Evolutionary conservation across 805 yeast species (phyloP), one percentile per base, ranked within the genome.

Genomic region (Debaryomyces prosopidis): DNA sequence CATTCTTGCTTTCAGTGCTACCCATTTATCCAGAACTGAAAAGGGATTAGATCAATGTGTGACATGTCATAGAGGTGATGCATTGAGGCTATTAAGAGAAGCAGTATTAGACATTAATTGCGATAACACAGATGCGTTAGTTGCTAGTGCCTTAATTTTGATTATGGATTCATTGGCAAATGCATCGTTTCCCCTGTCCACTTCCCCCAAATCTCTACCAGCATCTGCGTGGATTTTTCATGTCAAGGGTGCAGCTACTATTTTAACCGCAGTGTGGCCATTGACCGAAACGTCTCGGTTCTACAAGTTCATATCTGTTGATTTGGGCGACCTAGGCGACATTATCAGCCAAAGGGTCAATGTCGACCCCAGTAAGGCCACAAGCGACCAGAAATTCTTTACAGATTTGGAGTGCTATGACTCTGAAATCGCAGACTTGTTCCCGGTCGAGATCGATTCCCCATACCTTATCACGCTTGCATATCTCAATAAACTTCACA

Each of bases 221-320:
- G 91, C 97, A 2, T 84, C 94, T 3, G 96, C 97, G 0, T 92
- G 98, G 98, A 84, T 92, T 45, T 94, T 89, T 72, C 97, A 92
- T 59, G 97, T 92, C 10, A 87, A 94, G 55, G 98, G 97, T 27
- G 96, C 97, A 0, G 97, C 97, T 5, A 91, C 97, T 0, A 92
- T 92, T 43, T 73, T 92, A 41, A 87, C 96, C 1, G 96, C 97
- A 0, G 96, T 91, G n/a, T 89, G 97, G 90, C 97, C 96, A 3
- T 70, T 90, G 43, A 69, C 76, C 1, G 76, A 71, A 51, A 52
- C 70, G 4, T 66, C 71, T 20, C 49, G 77, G 17, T 72, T 72
- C 54, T 70, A 72, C 57, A 71, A 72, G 54, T 72, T 72, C 46
- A 68, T 68, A 35, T 85, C 92, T n/a, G 91, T 89, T 10, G 97